Conservation (phyloP, 768 basidiomycete genomes). For the Mycena kentingensis region DNA sequence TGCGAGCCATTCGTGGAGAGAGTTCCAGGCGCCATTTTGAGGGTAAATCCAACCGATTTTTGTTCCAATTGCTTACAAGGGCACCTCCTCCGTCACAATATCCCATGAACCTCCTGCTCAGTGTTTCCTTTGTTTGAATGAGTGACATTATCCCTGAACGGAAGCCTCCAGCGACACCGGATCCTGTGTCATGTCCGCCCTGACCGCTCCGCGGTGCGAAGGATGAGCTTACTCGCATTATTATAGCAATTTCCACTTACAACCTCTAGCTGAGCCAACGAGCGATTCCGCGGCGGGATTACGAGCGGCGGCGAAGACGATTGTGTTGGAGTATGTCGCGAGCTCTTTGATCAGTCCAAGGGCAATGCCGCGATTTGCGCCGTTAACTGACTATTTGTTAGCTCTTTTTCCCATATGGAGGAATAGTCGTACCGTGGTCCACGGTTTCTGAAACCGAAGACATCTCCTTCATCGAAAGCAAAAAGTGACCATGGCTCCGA, state of each 20-base stretch:
- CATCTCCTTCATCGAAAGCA: too few relatives aligned
- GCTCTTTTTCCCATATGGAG: too few relatives aligned
- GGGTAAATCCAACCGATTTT: too few relatives aligned
- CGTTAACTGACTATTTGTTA: too few relatives aligned
- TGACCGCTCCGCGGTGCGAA: not conserved
- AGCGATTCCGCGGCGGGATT: conserved; percentile 2
- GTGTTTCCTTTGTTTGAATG: conserved; percentile 1
- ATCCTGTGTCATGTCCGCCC: not conserved
- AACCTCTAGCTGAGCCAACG: not conserved
- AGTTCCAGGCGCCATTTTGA: too few relatives aligned
- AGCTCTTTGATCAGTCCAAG: not conserved
- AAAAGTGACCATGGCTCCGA: too few relatives aligned
- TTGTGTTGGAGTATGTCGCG: not conserved
- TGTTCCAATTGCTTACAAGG: too few relatives aligned
- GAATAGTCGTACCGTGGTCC: too few relatives aligned
- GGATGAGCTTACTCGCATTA: conserved; percentile 1
- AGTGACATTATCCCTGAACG: not conserved
- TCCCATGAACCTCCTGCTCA: conserved; percentile 1
- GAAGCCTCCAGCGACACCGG: not conserved
- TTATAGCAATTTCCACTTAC: not conserved
- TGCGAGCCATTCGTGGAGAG: too few relatives aligned
- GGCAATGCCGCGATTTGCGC: conserved; percentile 10
- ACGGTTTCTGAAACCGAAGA: too few relatives aligned
- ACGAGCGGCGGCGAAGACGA: conserved; percentile 7
- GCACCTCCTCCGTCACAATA: conserved; percentile 1